These are phyloP conservation scores for Lachnellula hyalina DNA, from an alignment of 2,329 filamentous ascomycete species.

Conservation along the genomic window DNA sequence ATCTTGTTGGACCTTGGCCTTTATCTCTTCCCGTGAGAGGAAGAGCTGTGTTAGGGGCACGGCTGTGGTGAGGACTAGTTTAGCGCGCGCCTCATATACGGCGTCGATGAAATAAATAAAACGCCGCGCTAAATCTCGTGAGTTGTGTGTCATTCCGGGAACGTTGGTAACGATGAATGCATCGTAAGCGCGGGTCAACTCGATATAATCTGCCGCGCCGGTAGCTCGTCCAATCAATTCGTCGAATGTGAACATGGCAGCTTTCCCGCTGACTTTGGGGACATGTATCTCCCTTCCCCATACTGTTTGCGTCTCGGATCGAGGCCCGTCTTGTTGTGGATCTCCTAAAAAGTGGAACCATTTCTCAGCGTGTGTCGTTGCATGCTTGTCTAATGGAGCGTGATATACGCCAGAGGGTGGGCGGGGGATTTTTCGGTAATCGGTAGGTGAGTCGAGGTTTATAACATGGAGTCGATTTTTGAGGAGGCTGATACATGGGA, in stretches of 20 bases:
- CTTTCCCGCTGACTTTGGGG: conserved; percentile 78
- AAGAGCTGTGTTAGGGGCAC: conserved; percentile 84
- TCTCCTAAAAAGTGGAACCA: conserved; percentile 97
- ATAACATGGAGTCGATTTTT: conserved; percentile 81
- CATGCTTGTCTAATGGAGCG: conserved; percentile 73
- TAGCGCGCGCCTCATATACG: conserved; percentile 88
- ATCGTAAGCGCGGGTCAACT: conserved; percentile 84
- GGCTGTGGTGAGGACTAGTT: conserved; percentile 86
- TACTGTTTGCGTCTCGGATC: conserved; percentile 72
- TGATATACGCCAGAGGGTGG: conserved; percentile 94
- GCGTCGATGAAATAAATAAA: conserved; percentile 99
- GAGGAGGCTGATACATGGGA: conserved; percentile 90
- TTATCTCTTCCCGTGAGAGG: conserved; percentile 65
- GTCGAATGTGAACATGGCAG: conserved; percentile 87
- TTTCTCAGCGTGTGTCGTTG: conserved; percentile 76
- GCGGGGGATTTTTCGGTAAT: conserved; percentile 94
- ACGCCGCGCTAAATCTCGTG: conserved; percentile 80
- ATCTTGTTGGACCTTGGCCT: conserved; percentile 50
- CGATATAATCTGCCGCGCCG: conserved; percentile 90
- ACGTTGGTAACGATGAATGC: conserved; percentile 89
- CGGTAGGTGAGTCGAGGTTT: conserved; percentile 89
- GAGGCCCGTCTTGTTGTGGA: conserved; percentile 67
- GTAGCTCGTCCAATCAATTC: conserved; percentile 86
- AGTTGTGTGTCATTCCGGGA: conserved; percentile 81
- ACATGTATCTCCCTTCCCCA: conserved; percentile 92